Percentiles rank a stretch among this genome's conserved stretches.
Conservation (phyloP, 2,329 filamentous ascomycete genomes). For the Canariomyces notabilis region DNA sequence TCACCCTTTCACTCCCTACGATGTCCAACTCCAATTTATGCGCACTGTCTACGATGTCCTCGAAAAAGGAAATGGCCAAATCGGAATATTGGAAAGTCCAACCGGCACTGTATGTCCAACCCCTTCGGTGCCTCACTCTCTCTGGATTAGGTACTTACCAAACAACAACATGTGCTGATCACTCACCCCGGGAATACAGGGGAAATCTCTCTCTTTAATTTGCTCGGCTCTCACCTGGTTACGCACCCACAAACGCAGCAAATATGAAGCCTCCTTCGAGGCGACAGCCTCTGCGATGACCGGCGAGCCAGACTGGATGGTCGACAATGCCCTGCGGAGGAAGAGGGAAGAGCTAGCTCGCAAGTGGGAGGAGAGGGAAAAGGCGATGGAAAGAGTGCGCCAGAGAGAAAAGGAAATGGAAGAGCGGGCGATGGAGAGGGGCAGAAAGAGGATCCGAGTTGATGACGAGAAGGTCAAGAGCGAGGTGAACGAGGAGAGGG, state of each 20-base stretch:
- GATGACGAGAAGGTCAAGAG: constrained; percentile 14
- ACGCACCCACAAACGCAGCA: constrained; percentile 66
- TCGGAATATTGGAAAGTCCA: constrained; percentile 90
- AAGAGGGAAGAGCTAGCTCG: constrained; percentile 62
- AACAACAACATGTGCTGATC: no score
- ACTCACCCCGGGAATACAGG: no score
- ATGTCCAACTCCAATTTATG: constrained; percentile 88
- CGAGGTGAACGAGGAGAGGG: constrained; percentile 51
- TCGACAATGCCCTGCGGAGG: constrained; percentile 67
- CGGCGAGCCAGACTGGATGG: constrained; percentile 79
- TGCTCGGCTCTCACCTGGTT: constrained; percentile 88
- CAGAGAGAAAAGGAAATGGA: constrained; percentile 58
- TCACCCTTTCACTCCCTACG: constrained; percentile 82
- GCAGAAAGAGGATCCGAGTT: constrained; percentile 34
- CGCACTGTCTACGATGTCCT: constrained; percentile 72
- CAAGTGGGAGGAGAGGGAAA: constrained; percentile 68
- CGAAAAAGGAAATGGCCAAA: constrained; percentile 62
- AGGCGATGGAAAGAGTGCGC: constrained; percentile 60
- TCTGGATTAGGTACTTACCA: neutral
- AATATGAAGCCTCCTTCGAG: constrained; percentile 49
- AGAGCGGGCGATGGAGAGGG: constrained; percentile 44
- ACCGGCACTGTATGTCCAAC: constrained; percentile 61
- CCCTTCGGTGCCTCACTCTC: neutral
- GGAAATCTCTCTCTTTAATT: constrained; percentile 88
- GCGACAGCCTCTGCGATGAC: constrained; percentile 41